Percentiles rank a stretch among this genome's conserved stretches.
Evolutionary conservation across 352 stramenopile genomes (phyloP).

Genomic region (Phytophthora pisi): DNA sequence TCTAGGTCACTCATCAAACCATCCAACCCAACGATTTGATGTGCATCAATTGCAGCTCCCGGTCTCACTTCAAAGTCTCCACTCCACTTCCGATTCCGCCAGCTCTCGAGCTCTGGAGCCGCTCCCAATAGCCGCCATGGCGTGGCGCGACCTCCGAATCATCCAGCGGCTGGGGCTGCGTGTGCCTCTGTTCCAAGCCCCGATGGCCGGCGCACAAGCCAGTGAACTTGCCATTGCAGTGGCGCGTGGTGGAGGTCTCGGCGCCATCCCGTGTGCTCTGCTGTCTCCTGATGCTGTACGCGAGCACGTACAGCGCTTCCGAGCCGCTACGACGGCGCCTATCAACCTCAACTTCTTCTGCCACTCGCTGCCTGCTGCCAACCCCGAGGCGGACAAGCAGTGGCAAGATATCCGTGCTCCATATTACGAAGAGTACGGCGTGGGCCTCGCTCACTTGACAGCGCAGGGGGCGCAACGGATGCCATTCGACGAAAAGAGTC

Average conservation of each 20-base stretch:
- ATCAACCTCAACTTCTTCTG: slow-evolving; percentile 79
- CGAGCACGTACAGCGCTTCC: slow-evolving; percentile 37
- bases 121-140: slow-evolving; percentile 15
- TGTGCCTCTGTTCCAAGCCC: slow-evolving; percentile 49
- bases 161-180: slow-evolving; percentile 28
- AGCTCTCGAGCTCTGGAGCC: background rate
- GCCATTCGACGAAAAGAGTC: slow-evolving; percentile 39
- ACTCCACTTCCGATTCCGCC: background rate
- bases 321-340: slow-evolving; percentile 34
- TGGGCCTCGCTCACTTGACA: slow-evolving; percentile 23
- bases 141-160: slow-evolving; percentile 35
- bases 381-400: slow-evolving; percentile 17
- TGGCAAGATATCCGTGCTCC: slow-evolving; percentile 48
- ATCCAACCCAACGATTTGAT: background rate
- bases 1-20: slow-evolving; percentile 23
- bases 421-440: slow-evolving; percentile 44
- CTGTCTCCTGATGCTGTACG: slow-evolving; percentile 36
- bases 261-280: slow-evolving; percentile 50
- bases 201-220: slow-evolving; percentile 55
- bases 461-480: slow-evolving; percentile 34
- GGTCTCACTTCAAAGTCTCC: background rate
- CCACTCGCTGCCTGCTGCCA: slow-evolving; percentile 27
- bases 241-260: slow-evolving; percentile 43
- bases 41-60: background rate
- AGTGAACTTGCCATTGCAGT: slow-evolving; percentile 41